Evolutionary conservation across 129 eudicot species (phyloP), one percentile per base, ranked within the genome.

Genomic region (Erigeron canadensis): DNA sequence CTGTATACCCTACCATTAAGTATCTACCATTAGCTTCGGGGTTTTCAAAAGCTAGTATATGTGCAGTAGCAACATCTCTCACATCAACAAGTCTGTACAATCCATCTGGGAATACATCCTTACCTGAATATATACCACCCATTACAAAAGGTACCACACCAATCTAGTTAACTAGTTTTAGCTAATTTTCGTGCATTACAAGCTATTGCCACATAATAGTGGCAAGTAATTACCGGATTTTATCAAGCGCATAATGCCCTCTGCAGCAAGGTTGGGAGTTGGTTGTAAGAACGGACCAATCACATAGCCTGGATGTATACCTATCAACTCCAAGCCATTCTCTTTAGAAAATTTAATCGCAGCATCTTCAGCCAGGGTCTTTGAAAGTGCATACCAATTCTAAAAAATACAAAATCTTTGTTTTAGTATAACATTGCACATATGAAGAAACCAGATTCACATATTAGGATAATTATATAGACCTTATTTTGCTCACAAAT

Each of bases 61-160:
- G 91, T 18, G 80, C 91, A 17, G 12, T 50, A 3, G 78, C 86
- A 61, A 86, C 87, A 75, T 86, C 91, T 72, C 84, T 86, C 13
- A 86, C 85, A 71, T 86, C 85, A 60, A 80, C 87, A 75, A 72
- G 75, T 38, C 75, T 76, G 12, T 65, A 61, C 13, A 58, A 61
- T 68, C 65, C 79, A 11, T 48, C 75, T 0, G 73, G 22, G 39
- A 47, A 58, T 37, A 71, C 15, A 4, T 72, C 82, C 46, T 48
- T 39, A 63, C 90, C 90, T 76, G 74, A 61, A 38, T 63, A 68
- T 44, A 39, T 17, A 38, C 46, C 22, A 16, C 16, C 58, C 58
- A 66, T 51, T 51, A 15, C 21, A 9, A 51, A 51, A 6, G 21
- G 42, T 57, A 54, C n/a, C n/a, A n/a, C n/a, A 75, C 13, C 55